These are phyloP conservation scores for Blepharisma japonicum DNA, from an alignment of 73 alveolate genomes.

Conservation along the genomic window DNA sequence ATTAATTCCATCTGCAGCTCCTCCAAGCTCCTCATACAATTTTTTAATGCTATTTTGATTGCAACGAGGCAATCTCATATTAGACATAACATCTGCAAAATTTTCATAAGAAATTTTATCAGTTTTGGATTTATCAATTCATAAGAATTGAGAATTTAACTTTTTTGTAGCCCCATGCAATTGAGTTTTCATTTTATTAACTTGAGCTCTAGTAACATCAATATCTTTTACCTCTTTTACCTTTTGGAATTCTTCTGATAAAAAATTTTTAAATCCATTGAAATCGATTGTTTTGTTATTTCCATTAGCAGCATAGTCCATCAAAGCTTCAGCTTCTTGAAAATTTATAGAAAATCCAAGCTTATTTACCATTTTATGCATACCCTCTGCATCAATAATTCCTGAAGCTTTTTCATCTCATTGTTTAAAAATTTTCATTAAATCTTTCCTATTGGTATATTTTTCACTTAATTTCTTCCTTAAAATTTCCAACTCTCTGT, in stretches of 20 bases:
- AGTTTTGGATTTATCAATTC: neutral
- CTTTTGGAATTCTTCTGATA: neutral
- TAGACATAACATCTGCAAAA: neutral
- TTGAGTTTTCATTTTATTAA: neutral
- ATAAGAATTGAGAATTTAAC: neutral
- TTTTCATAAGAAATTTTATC: neutral
- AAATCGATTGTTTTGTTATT: neutral
- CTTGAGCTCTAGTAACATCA: neutral
- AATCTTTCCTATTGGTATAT: too few species aligned
- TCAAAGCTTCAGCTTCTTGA: neutral
- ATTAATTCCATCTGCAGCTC: neutral
- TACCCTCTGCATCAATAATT: too few species aligned
- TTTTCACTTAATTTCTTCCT: too few species aligned
- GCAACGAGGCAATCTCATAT: neutral
- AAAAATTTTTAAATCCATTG: neutral
- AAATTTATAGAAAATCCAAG: too few species aligned
- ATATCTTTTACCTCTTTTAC: neutral
- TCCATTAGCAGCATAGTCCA: neutral
- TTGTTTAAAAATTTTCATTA: too few species aligned
- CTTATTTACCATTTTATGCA: too few species aligned
- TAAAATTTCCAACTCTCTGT: too few species aligned
- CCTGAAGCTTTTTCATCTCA: too few species aligned
- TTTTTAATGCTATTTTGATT: neutral
- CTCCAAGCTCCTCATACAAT: slow-evolving; percentile 12
- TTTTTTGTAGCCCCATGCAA: neutral